phyloP scores from a whole-genome alignment of 768 basidiomycete species.

The Lactarius deliciosus region DNA sequence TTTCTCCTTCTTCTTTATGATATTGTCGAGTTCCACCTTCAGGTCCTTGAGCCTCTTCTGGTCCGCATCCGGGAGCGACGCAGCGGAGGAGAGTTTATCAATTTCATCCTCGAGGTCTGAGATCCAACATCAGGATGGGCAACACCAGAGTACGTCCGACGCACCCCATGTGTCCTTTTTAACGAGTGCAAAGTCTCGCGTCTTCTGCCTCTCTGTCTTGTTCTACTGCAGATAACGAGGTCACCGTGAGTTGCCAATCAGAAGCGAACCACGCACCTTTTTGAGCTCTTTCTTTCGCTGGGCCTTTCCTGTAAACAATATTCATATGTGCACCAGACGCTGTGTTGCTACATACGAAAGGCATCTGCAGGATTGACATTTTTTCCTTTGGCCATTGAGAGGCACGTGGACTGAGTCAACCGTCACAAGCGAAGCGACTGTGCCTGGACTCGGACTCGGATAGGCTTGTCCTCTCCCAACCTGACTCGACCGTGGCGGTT shows the following conservation, averaged over 20 bases:
- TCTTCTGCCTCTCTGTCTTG: conserved; percentile 78
- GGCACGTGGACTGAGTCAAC: conserved; percentile 33
- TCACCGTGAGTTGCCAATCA: neutral
- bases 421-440: neutral
- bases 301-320: conserved; percentile 69
- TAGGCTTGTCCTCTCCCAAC: conserved; percentile 26
- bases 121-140: neutral
- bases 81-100: conserved; percentile 54
- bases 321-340: conserved; percentile 4
- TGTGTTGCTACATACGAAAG: conserved; percentile 55
- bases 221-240: conserved; percentile 64
- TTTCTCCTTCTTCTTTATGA: conserved; percentile 86
- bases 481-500: conserved; percentile 30
- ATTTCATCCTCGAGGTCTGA: conserved; percentile 84
- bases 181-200: conserved; percentile 84
- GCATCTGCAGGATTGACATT: conserved; percentile 93
- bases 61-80: conserved; percentile 49
- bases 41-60: conserved; percentile 67
- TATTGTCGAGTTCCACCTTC: conserved; percentile 73
- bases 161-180: conserved; percentile 91
- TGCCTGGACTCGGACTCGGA: neutral
- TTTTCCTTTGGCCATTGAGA: conserved; percentile 79
- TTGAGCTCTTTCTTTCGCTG: conserved; percentile 93
- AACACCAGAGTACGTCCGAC: conserved; percentile 24
- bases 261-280: conserved; percentile 56